Evolutionary conservation across 805 yeast species (phyloP).

Genomic region (Schwanniomyces pseudopolymorphus): DNA sequence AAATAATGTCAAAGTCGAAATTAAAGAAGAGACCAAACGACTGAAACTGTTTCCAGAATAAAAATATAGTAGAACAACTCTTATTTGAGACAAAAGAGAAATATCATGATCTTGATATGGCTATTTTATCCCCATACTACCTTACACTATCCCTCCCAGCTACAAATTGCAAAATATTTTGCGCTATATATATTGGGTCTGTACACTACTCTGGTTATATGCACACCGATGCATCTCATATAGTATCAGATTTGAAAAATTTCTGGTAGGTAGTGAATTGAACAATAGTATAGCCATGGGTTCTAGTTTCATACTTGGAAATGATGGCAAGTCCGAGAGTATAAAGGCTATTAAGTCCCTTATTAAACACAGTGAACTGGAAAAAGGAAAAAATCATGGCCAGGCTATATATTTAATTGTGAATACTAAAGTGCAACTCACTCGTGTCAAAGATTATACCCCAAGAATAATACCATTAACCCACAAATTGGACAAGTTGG

Average conservation of each 20-base stretch:
- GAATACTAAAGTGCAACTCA: slow-evolving; percentile 28
- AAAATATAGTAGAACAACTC: no score
- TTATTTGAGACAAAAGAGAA: no score
- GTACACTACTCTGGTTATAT: background rate
- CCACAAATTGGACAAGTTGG: slow-evolving; percentile 48
- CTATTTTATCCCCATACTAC: no score
- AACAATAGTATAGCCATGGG: slow-evolving; percentile 1
- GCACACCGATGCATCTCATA: background rate
- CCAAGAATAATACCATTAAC: slow-evolving; percentile 52
- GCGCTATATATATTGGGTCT: background rate
- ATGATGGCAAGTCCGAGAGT: slow-evolving; percentile 11
- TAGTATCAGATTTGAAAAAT: background rate
- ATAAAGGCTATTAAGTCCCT: slow-evolving; percentile 14
- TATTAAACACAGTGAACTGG: slow-evolving; percentile 12
- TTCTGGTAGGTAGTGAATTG: background rate
- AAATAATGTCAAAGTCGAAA: no score
- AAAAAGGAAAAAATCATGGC: slow-evolving; percentile 12
- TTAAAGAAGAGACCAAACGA: no score
- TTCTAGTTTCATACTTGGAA: slow-evolving; percentile 14
- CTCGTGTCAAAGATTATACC: slow-evolving; percentile 35
- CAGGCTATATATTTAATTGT: slow-evolving; percentile 32
- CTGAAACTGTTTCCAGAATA: no score
- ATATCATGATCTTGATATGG: no score
- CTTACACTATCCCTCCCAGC: no score
- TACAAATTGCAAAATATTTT: background rate